Percentiles rank a stretch among this genome's conserved stretches.
Conservation (phyloP, 192 early-diverging fungal genomes). For the Coemansia sp. region DNA sequence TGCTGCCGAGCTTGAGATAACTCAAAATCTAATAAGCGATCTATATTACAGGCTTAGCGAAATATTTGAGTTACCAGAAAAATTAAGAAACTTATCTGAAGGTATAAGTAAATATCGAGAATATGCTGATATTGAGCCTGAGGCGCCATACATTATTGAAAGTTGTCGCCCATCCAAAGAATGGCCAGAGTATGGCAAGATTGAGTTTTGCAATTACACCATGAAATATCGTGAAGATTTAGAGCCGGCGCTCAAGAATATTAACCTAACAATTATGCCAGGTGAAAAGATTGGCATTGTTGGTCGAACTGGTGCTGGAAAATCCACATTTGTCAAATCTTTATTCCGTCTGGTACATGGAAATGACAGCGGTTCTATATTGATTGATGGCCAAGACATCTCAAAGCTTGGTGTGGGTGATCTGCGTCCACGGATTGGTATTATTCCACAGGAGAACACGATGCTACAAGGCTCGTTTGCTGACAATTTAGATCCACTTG, state of each 20-base stretch:
- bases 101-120: no score
- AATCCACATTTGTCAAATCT: background rate
- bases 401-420: conserved; percentile 53
- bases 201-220: background rate
- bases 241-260: background rate
- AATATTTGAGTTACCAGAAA: background rate
- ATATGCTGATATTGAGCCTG: background rate
- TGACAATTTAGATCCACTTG: conserved; percentile 54
- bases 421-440: conserved; percentile 47
- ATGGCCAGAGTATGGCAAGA: background rate
- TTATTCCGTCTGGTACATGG: conserved; percentile 26
- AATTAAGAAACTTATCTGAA: background rate
- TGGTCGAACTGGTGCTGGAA: background rate
- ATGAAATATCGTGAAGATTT: background rate
- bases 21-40: no score
- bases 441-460: conserved; percentile 62
- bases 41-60: background rate
- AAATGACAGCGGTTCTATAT: conserved; percentile 25
- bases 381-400: conserved; percentile 55
- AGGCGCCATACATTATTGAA: background rate
- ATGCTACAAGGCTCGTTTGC: conserved; percentile 61
- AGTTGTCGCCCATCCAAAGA: background rate
- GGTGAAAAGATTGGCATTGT: background rate
- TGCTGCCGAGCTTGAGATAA: no score
- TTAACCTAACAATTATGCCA: background rate